Evolutionary conservation across 805 yeast species (phyloP), one percentile per base, ranked within the genome.

Genomic region (Scheffersomyces spartinae): DNA sequence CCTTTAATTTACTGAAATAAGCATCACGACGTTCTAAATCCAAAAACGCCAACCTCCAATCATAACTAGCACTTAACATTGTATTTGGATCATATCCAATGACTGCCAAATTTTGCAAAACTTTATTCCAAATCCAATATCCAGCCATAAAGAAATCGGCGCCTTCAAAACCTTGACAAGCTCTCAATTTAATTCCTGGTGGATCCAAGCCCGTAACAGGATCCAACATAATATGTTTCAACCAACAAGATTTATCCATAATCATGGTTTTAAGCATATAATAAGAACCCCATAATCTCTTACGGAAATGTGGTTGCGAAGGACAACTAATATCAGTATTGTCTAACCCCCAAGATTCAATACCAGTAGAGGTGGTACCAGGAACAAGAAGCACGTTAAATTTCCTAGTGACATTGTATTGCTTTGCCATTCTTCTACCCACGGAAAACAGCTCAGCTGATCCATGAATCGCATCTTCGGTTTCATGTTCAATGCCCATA

Each of bases 101-200:
- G 1, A 83, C 96, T 3, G 95, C 94, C 36, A 91, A 58, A 43
- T 91, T 91, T 50, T 88, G 95, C n/a, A 91, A 61, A 26, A 91
- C 71, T 47, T 91, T 91, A 47, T 83, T 84, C 98, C 98, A 91
- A 42, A 91, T 83, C 98, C 98, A 91, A 50, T 91, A 91, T 0
- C 98, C 98, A 3, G 96, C 82, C 51, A 91, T 74, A 43, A 91
- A 91, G 52, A 84, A 91, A 52, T 91, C 98, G 1, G 95, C 91
- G 1, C 95, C 91, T 41, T 86, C 96, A 48, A 91, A 82, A 0
- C 98, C 98, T 47, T 82, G 94, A 1, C 95, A 88, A 0, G 97
- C 93, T 29, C 98, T 61, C 14, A 91, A 46, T 39, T 65, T 78
- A 39, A 82, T 68, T 27, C 80, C 69, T 1, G 80, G 78, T 1